A percentile compares a stretch with the other conserved stretches of the same genome.
These are phyloP conservation scores for Pezicula carpinea DNA, from an alignment of 2,329 filamentous ascomycete genomes.

Conservation along the genomic window DNA sequence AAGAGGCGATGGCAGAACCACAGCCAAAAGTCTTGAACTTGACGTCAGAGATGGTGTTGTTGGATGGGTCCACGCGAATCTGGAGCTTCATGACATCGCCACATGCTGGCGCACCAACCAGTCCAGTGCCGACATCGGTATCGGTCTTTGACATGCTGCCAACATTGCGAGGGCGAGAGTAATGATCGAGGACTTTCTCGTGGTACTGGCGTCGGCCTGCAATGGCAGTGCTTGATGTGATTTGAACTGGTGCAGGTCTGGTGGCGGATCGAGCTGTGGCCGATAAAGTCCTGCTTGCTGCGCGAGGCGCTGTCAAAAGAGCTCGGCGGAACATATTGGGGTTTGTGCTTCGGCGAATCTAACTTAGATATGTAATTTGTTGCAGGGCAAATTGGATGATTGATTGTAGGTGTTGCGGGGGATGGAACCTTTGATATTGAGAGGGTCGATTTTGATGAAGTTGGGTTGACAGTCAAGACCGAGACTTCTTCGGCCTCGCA, in stretches of 20 bases:
- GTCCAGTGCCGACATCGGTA: conserved; percentile 79
- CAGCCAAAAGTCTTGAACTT: conserved; percentile 99
- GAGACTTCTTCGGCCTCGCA: too few relatives aligned
- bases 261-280: conserved; percentile 18
- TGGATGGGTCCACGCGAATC: conserved; percentile 84
- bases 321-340: conserved; percentile 27
- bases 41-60: conserved; percentile 86
- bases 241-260: conserved; percentile 11
- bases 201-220: conserved; percentile 27
- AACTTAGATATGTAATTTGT: background rate
- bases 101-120: conserved; percentile 85
- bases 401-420: background rate
- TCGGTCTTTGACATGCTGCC: conserved; percentile 77
- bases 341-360: background rate
- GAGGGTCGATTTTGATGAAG: background rate
- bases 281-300: conserved; percentile 24
- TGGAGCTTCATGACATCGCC: conserved; percentile 94
- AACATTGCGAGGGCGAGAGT: conserved; percentile 74
- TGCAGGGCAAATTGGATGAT: background rate
- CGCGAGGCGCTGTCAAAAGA: conserved; percentile 23
- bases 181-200: conserved; percentile 67
- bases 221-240: conserved; percentile 9
- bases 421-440: background rate
- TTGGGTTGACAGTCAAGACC: too few relatives aligned
- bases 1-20: conserved; percentile 89